These are phyloP conservation scores for Ophiostoma pallidulum DNA, from an alignment of 2,329 filamentous ascomycete genomes.

Conservation along the genomic window DNA sequence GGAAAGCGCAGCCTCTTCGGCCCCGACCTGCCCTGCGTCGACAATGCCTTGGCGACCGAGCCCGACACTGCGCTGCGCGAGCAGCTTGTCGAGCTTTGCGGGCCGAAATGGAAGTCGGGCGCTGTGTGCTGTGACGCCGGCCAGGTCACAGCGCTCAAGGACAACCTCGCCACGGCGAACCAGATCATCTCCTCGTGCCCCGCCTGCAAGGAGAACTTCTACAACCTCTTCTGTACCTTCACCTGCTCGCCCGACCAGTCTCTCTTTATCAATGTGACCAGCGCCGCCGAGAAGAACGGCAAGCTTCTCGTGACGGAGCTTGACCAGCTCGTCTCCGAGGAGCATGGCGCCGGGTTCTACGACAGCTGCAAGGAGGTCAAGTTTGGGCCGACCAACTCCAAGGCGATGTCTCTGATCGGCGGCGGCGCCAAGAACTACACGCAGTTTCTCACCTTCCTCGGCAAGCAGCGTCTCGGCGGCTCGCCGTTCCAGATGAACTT, in stretches of 20 bases:
- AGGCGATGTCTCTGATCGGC: conserved; percentile 92
- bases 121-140: conserved; percentile 76
- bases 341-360: conserved; percentile 82
- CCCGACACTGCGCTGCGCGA: conserved; percentile 63
- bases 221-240: conserved; percentile 95
- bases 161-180: conserved; percentile 77
- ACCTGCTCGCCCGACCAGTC: conserved; percentile 97
- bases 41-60: conserved; percentile 72
- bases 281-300: conserved; percentile 51
- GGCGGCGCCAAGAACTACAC: conserved; percentile 87
- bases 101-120: conserved; percentile 72
- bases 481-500: conserved; percentile 99
- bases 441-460: conserved; percentile 81
- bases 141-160: conserved; percentile 75
- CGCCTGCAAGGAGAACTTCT: conserved; percentile 97
- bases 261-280: conserved; percentile 85
- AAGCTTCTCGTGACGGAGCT: conserved; percentile 71
- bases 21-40: conserved; percentile 79
- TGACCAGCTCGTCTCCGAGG: conserved; percentile 76
- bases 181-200: conserved; percentile 88
- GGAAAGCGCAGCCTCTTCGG: conserved; percentile 87
- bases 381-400: conserved; percentile 86
- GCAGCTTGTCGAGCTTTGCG: conserved; percentile 77
- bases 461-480: conserved; percentile 81
- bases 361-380: conserved; percentile 99